phyloP scores from a whole-genome alignment of 2,329 filamentous ascomycete genomes.

The Pseudogymnoascus sp. region DNA sequence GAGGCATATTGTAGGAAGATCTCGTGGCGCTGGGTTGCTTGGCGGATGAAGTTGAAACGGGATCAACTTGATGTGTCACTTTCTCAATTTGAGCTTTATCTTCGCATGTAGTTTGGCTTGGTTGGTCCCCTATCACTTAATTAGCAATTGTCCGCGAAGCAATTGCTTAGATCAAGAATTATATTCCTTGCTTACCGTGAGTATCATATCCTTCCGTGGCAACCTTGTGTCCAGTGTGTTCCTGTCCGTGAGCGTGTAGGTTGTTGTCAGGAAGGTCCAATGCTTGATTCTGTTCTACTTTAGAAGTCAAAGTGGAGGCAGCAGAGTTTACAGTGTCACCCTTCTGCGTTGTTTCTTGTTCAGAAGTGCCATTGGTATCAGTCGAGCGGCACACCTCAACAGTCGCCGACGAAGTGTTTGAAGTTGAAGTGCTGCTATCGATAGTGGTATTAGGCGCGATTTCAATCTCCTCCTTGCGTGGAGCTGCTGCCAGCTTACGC shows the following conservation, averaged over 20 bases:
- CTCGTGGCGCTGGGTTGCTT: constrained; percentile 20
- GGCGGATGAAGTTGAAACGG: constrained; percentile 12
- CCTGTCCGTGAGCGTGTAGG: not conserved
- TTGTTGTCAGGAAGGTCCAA: not conserved
- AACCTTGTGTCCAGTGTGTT: not conserved
- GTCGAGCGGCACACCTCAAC: not conserved
- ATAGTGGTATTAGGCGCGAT: constrained; percentile 9
- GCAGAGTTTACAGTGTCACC: not conserved
- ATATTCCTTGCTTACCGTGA: not conserved
- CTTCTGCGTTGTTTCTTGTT: not conserved
- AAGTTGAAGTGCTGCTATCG: not conserved
- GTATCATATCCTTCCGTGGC: not conserved
- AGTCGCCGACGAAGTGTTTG: not conserved
- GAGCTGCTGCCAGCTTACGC: constrained; percentile 22
- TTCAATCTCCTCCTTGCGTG: constrained; percentile 19
- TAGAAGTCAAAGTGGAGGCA: not conserved
- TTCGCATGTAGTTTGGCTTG: not conserved
- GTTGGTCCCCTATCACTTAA: not conserved
- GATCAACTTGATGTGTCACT: constrained; percentile 1
- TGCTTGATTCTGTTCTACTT: not conserved
- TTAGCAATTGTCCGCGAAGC: not conserved
- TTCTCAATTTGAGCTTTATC: not conserved
- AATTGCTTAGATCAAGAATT: not conserved
- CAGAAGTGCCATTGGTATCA: constrained; percentile 2
- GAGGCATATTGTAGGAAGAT: constrained; percentile 36